Percentiles rank a stretch among this genome's conserved stretches.
These are phyloP conservation scores for Pleurozium schreberi DNA, from an alignment of 225 moss, liverwort and hornwort species.

Conservation along the genomic window DNA sequence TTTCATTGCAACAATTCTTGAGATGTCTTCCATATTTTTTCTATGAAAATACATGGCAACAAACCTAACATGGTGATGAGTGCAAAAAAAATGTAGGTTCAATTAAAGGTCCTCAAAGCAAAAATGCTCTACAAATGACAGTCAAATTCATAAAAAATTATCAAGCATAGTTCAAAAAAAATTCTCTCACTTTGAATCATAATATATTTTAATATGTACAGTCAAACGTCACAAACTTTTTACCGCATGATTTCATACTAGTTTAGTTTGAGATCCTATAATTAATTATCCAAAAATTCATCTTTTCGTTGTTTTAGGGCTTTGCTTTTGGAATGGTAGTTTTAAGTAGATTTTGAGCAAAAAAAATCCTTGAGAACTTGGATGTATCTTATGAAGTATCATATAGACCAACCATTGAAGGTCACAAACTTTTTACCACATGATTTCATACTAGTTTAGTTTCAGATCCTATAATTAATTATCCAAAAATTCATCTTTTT, in stretches of 20 bases:
- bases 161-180: neutral
- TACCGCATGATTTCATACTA: neutral
- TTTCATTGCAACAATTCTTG: neutral
- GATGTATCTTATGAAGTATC: neutral
- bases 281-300: neutral
- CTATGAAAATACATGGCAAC: neutral
- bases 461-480: neutral
- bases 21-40: neutral
- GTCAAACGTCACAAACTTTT: neutral
- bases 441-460: neutral
- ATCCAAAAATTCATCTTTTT: neutral
- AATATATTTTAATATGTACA: neutral
- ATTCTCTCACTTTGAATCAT: neutral
- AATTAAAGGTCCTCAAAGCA: no score
- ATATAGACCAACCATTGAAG: no score
- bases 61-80: neutral
- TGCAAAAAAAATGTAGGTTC: neutral
- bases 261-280: neutral
- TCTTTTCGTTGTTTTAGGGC: neutral
- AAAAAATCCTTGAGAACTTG: neutral
- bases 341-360: neutral
- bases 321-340: neutral
- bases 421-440: neutral
- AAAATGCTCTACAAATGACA: neutral
- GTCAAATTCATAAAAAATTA: neutral